phyloP scores from a whole-genome alignment of 139 green algal species.

The Desmodesmus armatus region DNA sequence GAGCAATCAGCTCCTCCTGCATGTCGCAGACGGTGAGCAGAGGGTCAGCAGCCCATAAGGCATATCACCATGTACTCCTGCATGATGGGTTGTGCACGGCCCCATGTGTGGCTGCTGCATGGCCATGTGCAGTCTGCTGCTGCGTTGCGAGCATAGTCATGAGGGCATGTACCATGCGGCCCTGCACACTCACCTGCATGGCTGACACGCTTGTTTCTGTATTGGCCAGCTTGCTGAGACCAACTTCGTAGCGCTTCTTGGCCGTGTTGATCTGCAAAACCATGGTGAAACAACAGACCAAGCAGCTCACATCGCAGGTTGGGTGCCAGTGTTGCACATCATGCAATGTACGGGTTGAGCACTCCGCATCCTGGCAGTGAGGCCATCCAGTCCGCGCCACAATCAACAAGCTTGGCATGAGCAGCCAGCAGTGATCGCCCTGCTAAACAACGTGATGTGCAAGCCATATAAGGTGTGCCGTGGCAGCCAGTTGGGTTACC shows the following conservation, averaged over 20 bases:
- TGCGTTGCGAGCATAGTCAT: too few species aligned
- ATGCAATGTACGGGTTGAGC: not conserved
- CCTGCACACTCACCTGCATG: slow-evolving; percentile 75
- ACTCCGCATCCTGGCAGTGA: too few species aligned
- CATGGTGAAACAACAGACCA: too few species aligned
- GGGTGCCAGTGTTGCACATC: not conserved
- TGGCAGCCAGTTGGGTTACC: slow-evolving; percentile 18
- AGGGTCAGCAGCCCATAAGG: too few species aligned
- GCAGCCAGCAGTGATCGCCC: not conserved
- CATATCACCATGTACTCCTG: too few species aligned
- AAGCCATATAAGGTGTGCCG: too few species aligned
- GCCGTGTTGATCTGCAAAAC: slow-evolving; percentile 60
- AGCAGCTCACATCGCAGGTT: too few species aligned
- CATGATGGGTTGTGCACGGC: too few species aligned
- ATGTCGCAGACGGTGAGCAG: not conserved
- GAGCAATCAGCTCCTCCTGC: slow-evolving; percentile 79
- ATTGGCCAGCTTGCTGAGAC: slow-evolving; percentile 79
- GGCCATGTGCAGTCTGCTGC: too few species aligned
- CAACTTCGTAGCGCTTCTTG: slow-evolving; percentile 77
- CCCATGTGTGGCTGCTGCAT: too few species aligned
- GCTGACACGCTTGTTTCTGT: slow-evolving; percentile 68
- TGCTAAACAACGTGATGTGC: too few species aligned
- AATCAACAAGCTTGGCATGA: not conserved
- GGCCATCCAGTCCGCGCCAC: not conserved
- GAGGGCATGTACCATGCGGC: too few species aligned